These are phyloP conservation scores for Fusarium denticulatum DNA, from an alignment of 2,329 filamentous ascomycete genomes.

Conservation along the genomic window DNA sequence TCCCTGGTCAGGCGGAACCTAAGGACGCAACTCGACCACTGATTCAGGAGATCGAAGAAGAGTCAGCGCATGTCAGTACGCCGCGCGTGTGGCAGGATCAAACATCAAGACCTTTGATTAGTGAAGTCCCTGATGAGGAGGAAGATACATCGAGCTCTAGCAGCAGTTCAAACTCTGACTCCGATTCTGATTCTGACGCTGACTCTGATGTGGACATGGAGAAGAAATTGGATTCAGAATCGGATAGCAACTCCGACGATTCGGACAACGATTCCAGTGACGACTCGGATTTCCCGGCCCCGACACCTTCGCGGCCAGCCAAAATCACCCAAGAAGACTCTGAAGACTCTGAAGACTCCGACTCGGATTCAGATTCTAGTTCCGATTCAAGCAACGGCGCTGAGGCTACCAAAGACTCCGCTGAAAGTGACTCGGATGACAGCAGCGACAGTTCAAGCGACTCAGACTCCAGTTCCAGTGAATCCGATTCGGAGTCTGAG, in stretches of 20 bases:
- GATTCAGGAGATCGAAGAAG: constrained; percentile 43
- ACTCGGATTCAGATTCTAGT: constrained; percentile 8
- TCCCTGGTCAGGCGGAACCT: constrained; percentile 2
- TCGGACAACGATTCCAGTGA: background rate
- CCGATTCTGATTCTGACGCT: constrained; percentile 41
- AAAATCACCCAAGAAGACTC: background rate
- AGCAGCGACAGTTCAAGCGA: constrained; percentile 34
- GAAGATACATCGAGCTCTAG: constrained; percentile 29
- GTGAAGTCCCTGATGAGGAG: constrained; percentile 10
- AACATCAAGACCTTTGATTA: background rate
- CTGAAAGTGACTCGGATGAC: constrained; percentile 18
- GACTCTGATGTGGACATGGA: constrained; percentile 49
- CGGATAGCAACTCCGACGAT: constrained; percentile 13
- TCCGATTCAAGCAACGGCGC: background rate
- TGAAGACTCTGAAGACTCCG: constrained; percentile 6
- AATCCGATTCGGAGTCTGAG: constrained; percentile 46
- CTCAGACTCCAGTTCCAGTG: constrained; percentile 33
- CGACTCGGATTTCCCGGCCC: background rate
- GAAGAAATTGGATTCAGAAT: constrained; percentile 49
- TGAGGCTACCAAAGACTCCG: constrained; percentile 8
- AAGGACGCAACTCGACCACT: constrained; percentile 39
- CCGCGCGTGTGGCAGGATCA: background rate
- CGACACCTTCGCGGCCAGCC: background rate
- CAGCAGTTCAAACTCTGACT: constrained; percentile 44
- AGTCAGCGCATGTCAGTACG: background rate